A percentile compares a stretch with the other conserved stretches of the same genome.
Conservation (phyloP, 108 stramenopile species). For the Fistulifera pelliculosa region DNA sequence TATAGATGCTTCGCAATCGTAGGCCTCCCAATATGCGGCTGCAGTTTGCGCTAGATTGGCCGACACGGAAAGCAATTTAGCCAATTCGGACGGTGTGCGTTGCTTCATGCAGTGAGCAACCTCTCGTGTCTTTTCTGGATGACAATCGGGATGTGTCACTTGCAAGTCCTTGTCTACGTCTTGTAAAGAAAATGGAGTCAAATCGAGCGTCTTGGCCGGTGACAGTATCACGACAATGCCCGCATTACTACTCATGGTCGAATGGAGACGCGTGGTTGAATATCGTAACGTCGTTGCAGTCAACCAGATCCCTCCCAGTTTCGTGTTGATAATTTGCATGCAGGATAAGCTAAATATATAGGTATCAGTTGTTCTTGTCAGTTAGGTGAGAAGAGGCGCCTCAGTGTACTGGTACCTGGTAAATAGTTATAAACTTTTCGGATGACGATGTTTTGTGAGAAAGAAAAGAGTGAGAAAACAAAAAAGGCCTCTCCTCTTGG, state of each 20-base stretch:
- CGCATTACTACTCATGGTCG: background rate
- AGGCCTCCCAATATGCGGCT: slow-evolving; percentile 20
- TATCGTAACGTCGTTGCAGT: no score
- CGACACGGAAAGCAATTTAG: slow-evolving; percentile 43
- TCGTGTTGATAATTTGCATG: no score
- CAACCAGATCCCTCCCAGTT: no score
- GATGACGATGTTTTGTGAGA: no score
- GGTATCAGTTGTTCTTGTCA: no score
- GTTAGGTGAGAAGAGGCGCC: no score
- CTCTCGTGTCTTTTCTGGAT: slow-evolving; percentile 14
- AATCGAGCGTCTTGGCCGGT: slow-evolving; percentile 58
- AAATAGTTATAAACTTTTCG: no score
- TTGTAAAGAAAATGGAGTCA: slow-evolving; percentile 18
- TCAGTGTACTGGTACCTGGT: no score
- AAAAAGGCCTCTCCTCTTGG: no score
- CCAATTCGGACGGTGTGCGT: slow-evolving; percentile 25
- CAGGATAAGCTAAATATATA: no score
- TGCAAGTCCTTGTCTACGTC: background rate
- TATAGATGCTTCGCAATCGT: slow-evolving; percentile 7
- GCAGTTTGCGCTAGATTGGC: slow-evolving; percentile 27
- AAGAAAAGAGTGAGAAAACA: no score
- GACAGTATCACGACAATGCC: slow-evolving; percentile 40
- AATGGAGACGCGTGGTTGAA: background rate
- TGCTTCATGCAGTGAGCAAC: slow-evolving; percentile 32
- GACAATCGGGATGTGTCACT: slow-evolving; percentile 10